phyloP scores from a whole-genome alignment of 2,329 filamentous ascomycete genomes.

The Fusarium sacchari region DNA sequence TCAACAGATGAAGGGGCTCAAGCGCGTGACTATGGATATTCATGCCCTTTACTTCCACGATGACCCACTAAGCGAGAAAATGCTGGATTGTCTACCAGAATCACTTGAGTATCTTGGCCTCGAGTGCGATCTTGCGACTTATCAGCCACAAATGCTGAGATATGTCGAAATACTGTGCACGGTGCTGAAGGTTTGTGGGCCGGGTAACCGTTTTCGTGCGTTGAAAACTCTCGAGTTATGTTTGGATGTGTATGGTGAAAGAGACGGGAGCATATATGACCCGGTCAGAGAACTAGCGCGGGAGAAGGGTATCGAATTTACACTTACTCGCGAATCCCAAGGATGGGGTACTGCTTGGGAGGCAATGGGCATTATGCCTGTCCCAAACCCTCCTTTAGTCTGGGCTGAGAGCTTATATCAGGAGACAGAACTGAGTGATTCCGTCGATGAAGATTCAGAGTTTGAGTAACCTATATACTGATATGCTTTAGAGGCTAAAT shows the following conservation, averaged over 20 bases:
- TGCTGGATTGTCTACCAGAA: neutral
- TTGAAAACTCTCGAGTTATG: neutral
- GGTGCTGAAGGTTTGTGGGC: neutral
- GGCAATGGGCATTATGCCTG: neutral
- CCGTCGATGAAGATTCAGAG: too few species aligned
- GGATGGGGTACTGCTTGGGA: neutral
- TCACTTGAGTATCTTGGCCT: neutral
- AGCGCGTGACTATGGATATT: neutral
- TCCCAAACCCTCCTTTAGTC: too few species aligned
- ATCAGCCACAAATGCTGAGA: fast-evolving
- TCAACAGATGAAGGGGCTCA: neutral
- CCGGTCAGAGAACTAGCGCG: fast-evolving
- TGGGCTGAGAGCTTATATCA: too few species aligned
- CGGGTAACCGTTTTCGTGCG: neutral
- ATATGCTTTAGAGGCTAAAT: too few species aligned
- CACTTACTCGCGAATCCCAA: fast-evolving
- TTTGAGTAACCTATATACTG: too few species aligned
- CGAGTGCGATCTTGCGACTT: neutral
- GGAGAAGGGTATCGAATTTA: neutral
- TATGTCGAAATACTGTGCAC: neutral
- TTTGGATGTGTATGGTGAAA: neutral
- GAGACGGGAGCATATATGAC: neutral
- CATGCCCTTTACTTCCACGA: neutral
- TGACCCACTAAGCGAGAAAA: fast-evolving
- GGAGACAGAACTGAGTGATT: too few species aligned